Evolutionary conservation across 148 eudicot genomes (phyloP).

Genomic region (Talinum fruticosum): DNA sequence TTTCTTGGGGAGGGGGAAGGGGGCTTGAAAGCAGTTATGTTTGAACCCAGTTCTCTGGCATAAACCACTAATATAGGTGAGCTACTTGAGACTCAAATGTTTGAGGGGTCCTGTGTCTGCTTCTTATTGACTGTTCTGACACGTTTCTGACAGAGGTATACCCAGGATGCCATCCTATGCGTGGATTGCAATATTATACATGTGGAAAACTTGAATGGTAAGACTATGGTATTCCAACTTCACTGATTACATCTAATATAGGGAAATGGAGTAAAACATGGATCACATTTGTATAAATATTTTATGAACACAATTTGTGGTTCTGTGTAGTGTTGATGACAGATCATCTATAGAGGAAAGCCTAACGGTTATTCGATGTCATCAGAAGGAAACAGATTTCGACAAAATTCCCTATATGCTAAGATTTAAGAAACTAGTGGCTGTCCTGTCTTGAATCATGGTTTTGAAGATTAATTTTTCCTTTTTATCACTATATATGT

Average conservation of each 20-base stretch:
- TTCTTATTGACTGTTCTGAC: not conserved
- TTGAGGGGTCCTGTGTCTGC: not conserved
- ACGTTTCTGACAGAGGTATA: slow-evolving; percentile 58
- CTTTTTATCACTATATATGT: not conserved
- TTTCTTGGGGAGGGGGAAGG: too few species aligned
- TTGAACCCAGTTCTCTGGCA: too few species aligned
- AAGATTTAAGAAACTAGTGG: not conserved
- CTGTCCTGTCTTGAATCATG: not conserved
- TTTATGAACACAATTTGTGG: not conserved
- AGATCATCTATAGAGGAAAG: too few species aligned
- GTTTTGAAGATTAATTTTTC: not conserved
- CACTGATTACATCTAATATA: not conserved
- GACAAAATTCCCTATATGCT: not conserved
- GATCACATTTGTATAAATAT: not conserved
- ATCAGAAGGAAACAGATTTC: not conserved
- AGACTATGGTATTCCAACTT: slow-evolving; percentile 13
- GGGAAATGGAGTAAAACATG: not conserved
- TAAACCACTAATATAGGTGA: too few species aligned
- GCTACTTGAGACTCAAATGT: too few species aligned
- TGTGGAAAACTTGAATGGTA: slow-evolving; percentile 94
- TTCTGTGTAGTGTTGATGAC: too few species aligned
- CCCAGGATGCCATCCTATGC: slow-evolving; percentile 75
- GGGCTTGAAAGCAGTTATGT: too few species aligned
- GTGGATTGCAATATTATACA: slow-evolving; percentile 86
- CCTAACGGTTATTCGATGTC: not conserved